These are phyloP conservation scores for Russula sp. DNA, from an alignment of 768 basidiomycete species.

Conservation along the genomic window DNA sequence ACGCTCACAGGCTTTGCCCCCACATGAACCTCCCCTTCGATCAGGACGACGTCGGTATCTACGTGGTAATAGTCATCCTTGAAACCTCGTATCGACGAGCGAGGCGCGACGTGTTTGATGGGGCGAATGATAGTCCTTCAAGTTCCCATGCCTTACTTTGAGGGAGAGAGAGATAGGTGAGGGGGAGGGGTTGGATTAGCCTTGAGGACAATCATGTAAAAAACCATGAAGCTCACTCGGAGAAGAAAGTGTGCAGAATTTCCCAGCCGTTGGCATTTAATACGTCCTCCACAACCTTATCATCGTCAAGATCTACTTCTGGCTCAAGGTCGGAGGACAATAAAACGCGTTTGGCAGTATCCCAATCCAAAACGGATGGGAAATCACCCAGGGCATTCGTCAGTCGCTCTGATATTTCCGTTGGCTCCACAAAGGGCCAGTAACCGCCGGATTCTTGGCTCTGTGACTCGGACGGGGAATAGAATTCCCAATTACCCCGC, in stretches of 20 bases:
- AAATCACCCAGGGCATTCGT: too few species aligned
- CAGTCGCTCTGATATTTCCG: not conserved
- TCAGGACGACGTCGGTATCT: slow-evolving; percentile 41
- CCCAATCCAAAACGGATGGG: slow-evolving; percentile 5
- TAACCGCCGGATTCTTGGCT: slow-evolving; percentile 24
- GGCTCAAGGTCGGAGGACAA: not conserved
- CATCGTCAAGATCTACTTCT: slow-evolving; percentile 31
- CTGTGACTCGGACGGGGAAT: slow-evolving; percentile 25
- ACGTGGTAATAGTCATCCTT: slow-evolving; percentile 41
- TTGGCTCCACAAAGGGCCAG: slow-evolving; percentile 8
- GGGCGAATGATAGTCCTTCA: slow-evolving; percentile 43
- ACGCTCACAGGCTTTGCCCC: slow-evolving; percentile 41
- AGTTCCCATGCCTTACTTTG: slow-evolving; percentile 43
- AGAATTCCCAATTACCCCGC: slow-evolving; percentile 36
- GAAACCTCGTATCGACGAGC: slow-evolving; percentile 40
- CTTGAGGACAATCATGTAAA: not conserved
- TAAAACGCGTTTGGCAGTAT: slow-evolving; percentile 3
- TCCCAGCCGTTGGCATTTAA: slow-evolving; percentile 43
- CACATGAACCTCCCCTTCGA: slow-evolving; percentile 43
- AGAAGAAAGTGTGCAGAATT: slow-evolving; percentile 42
- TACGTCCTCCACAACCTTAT: slow-evolving; percentile 36
- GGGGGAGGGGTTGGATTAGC: not conserved
- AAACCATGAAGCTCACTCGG: slow-evolving; percentile 37
- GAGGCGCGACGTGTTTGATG: slow-evolving; percentile 39
- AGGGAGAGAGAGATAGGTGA: not conserved